Evolutionary conservation across 2,329 filamentous ascomycete genomes (phyloP).

Genomic region (Scytalidium lignicola): DNA sequence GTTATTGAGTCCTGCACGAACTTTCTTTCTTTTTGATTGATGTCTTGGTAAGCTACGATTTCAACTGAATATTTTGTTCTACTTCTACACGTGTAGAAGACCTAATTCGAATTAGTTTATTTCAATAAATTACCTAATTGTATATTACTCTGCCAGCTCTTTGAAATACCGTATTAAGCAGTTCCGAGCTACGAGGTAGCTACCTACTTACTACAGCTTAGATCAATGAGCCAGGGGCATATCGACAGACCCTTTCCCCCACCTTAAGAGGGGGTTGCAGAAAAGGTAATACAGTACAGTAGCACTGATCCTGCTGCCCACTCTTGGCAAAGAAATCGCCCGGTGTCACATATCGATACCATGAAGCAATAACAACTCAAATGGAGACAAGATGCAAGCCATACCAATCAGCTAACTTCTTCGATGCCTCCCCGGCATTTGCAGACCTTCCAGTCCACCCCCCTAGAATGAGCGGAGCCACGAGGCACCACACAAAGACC

Average conservation of each 20-base stretch:
- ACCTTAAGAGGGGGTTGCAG: not conserved
- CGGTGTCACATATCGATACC: too few species aligned
- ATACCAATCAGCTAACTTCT: not conserved
- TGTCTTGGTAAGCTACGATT: too few species aligned
- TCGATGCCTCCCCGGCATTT: not conserved
- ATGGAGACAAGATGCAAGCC: not conserved
- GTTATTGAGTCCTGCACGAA: too few species aligned
- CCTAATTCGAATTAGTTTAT: too few species aligned
- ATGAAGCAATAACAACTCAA: not conserved
- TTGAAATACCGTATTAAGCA: too few species aligned
- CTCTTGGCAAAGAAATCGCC: not conserved
- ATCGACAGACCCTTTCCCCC: not conserved
- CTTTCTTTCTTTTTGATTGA: too few species aligned
- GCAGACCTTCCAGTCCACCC: too few species aligned
- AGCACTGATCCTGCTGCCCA: not conserved
- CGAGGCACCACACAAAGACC: not conserved
- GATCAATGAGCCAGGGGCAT: not conserved
- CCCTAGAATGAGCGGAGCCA: not conserved
- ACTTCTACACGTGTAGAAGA: too few species aligned
- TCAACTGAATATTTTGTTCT: too few species aligned
- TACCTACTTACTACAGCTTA: not conserved
- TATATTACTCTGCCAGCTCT: too few species aligned
- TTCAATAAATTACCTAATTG: too few species aligned
- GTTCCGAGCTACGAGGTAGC: not conserved
- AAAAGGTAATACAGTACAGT: not conserved